Evolutionary conservation across 371 early-diverging fungal genomes (phyloP), one percentile per base, ranked within the genome.

Genomic region (Mucor piriformis): DNA sequence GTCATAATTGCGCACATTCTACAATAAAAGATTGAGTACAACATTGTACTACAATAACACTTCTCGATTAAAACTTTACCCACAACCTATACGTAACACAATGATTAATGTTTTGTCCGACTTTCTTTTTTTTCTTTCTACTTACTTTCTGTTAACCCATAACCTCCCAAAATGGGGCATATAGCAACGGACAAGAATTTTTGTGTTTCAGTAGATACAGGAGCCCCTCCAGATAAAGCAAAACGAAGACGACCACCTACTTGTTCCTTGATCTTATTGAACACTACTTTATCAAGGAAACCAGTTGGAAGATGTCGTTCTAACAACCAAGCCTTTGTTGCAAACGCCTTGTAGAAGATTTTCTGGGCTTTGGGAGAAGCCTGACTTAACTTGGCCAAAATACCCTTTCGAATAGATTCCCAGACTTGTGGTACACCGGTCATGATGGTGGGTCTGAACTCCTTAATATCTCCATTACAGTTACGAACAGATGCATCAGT

Each of bases 191-290:
- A 85, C 63, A 99, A 74, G 71, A 96, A 96, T 64, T 83, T 78
- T 65, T 96, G 92, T 6, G 94, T 91, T 33, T 93, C 91, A 38
- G 70, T 43, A 33, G 93, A 88, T 50, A 98, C 82, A 23, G 99
- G 94, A 4, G 99, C 99, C 54, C 98, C 97, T 57, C 99, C 99
- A 33, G 91, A 92, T 10, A 99, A 76, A 33, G 92, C 92, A 71
- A 89, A 85, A 61, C 87, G 80, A 49, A 99, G 84, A 21, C 92
- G 81, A 24, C 99, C 99, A 54, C 99, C 99, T 48, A 95, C 93
- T 60, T 92, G 89, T 35, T 87, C 88, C 64, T 87, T 81, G 60
- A 99, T 91, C 75, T 91, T 90, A 68, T 89, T 90, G 74, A 99
- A 99, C 16, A 98, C 89, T 15, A 95, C 73, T 25, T 70, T 73